Conservation (phyloP, 306 rosid genomes). For the Prunus armeniaca region DNA sequence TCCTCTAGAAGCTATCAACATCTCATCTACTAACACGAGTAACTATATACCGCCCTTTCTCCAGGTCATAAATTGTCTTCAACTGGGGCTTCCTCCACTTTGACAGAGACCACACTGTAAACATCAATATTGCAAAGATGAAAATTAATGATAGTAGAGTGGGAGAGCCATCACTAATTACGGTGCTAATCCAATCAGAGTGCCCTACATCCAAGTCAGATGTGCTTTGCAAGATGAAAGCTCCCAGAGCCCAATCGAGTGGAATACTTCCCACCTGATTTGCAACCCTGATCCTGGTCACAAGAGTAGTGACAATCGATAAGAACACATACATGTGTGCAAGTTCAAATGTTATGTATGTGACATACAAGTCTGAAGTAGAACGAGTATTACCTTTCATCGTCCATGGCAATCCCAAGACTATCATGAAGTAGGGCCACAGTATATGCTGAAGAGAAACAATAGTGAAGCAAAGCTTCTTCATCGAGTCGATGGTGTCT, state of each 20-base stretch:
- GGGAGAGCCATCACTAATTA: conserved; percentile 52
- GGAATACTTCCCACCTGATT: conserved; percentile 75
- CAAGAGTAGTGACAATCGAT: conserved; percentile 21
- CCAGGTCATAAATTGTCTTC: conserved; percentile 86
- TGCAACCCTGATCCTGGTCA: conserved; percentile 64
- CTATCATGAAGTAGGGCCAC: conserved; percentile 96
- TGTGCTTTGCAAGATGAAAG: conserved; percentile 82
- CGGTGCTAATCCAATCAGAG: conserved; percentile 46
- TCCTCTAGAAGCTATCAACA: conserved; percentile 28
- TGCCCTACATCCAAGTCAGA: conserved; percentile 42
- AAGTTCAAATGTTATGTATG: not conserved
- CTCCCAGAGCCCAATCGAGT: conserved; percentile 99
- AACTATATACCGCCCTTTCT: conserved; percentile 83
- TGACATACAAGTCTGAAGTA: not conserved
- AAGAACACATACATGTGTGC: conserved; percentile 1
- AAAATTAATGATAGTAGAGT: conserved; percentile 51
- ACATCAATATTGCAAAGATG: conserved; percentile 56
- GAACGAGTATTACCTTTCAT: conserved; percentile 57
- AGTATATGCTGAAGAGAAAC: conserved; percentile 94
- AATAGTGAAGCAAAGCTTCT: conserved; percentile 78
- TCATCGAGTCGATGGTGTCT: conserved; percentile 47
- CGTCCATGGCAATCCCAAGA: conserved; percentile 78
- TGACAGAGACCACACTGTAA: conserved; percentile 78
- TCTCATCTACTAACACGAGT: conserved; percentile 50
- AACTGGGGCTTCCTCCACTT: conserved; percentile 87